A percentile compares a stretch with the other conserved stretches of the same genome.
Conservation (phyloP, 768 basidiomycete species). For the Flagelloscypha sp. region DNA sequence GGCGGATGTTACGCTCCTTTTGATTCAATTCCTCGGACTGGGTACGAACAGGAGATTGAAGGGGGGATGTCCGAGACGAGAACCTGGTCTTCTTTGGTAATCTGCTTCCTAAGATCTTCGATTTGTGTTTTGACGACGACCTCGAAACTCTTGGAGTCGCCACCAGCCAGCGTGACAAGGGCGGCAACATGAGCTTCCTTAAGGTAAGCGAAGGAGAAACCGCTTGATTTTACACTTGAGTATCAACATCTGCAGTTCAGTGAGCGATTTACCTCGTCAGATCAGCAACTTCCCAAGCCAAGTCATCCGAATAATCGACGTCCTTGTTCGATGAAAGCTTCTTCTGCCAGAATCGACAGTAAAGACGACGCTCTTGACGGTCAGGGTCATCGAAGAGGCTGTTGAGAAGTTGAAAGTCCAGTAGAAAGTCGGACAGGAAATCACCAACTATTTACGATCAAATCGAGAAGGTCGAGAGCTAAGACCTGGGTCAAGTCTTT, state of each 20-base stretch:
- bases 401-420: neutral
- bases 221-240: too few relatives aligned
- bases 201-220: constrained; percentile 86
- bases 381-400: constrained; percentile 71
- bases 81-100: constrained; percentile 35
- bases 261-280: constrained; percentile 46
- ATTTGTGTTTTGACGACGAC: constrained; percentile 50
- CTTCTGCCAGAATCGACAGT: constrained; percentile 73
- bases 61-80: neutral
- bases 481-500: constrained; percentile 68
- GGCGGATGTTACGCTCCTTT: constrained; percentile 11
- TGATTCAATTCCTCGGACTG: neutral
- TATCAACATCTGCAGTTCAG: too few relatives aligned
- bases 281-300: constrained; percentile 52
- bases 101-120: constrained; percentile 52
- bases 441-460: constrained; percentile 77
- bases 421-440: neutral
- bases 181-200: constrained; percentile 82
- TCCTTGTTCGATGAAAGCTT: constrained; percentile 58
- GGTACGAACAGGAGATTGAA: neutral
- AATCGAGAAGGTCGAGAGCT: constrained; percentile 76
- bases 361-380: constrained; percentile 52
- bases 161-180: constrained; percentile 55
- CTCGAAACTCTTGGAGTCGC: constrained; percentile 44
- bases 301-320: constrained; percentile 58